Base-by-base conservation (phyloP, 108 stramenopile species). In the Schizochytrium sp. region DNA sequence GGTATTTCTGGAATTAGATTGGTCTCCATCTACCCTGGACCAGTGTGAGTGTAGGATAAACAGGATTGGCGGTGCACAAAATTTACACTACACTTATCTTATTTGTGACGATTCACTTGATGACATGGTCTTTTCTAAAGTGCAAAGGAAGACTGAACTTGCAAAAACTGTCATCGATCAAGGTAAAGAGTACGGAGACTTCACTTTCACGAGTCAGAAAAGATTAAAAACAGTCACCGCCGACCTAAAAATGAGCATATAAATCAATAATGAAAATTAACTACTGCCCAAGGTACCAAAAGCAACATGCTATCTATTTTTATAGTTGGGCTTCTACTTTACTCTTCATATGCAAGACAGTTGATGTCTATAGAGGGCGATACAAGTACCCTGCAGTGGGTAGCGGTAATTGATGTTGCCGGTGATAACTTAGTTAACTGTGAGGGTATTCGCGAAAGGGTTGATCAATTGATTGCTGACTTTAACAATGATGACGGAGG, bases 1-100 rank as follows among this genome's bases (percentile, higher is more conserved):
- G 72, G 72, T 72, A 7, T 72, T 72, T 15, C 8, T 42, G 38
- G 72, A 72, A 41, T 41, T 72, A 7, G 72, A 72, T 41, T 72
- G n/a, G n/a, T 12, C 10, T 15, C 72, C 72, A 15, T 28, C 72
- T 42, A 72, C 41, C 7, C 41, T 72, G 7, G 38, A 41, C 41
- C 72, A 72, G 72, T 28, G 38, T 8, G 72, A 28, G 38, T 28
- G 38, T 41, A 4, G 72, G 7, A 72, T 72, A 4, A 72, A 72
- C 72, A n/a, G 72, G 38, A 42, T 72, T 41, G 41, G 41, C n/a
- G 72, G 72, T 8, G n/a, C 72, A n/a, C 7, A 28, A 15, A 41
- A n/a, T 42, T 41, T 72, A 7, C 12, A 8, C 38, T 72, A 72
- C 72, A 41, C 12, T n/a, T 72, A 72, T 15, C 41, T 72, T 10